Percentiles rank a stretch among this genome's conserved stretches.
phyloP scores from a whole-genome alignment of 164 flowering plant genomes.

The Tetracentron sinense region DNA sequence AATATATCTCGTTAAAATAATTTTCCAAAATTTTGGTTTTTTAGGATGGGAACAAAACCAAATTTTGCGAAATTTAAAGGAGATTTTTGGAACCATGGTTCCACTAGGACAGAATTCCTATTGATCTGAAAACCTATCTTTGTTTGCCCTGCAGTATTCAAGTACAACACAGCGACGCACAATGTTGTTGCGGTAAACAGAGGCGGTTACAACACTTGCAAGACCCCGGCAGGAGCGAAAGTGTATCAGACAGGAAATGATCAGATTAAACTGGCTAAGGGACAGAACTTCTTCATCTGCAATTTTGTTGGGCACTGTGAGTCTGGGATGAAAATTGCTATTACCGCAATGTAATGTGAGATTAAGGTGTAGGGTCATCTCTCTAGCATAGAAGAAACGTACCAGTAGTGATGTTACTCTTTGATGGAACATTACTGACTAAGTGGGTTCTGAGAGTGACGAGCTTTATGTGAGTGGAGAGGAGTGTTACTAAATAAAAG shows the following conservation, averaged over 20 bases:
- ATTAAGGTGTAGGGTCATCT: background rate
- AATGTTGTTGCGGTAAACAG: conserved; percentile 40
- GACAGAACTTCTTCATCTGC: conserved; percentile 57
- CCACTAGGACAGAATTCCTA: too few relatives aligned
- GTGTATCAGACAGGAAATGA: conserved; percentile 32
- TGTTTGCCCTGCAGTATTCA: conserved; percentile 36
- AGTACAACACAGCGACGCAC: conserved; percentile 33
- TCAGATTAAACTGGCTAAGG: conserved; percentile 38
- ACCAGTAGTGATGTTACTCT: too few relatives aligned
- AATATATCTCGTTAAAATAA: too few relatives aligned
- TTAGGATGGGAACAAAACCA: too few relatives aligned
- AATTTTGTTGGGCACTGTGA: conserved; percentile 40
- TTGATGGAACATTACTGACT: too few relatives aligned
- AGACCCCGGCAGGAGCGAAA: conserved; percentile 26
- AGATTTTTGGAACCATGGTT: too few relatives aligned
- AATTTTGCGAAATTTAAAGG: too few relatives aligned
- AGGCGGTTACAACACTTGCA: conserved; percentile 31
- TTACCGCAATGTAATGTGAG: conserved; percentile 35
- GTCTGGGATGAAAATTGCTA: conserved; percentile 48
- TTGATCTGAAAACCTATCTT: too few relatives aligned
- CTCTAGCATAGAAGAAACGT: background rate
- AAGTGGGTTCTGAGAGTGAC: background rate
- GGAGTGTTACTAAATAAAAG: background rate
- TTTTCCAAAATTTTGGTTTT: too few relatives aligned
- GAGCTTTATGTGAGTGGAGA: background rate